These are phyloP conservation scores for Termitomyces sp. DNA, from an alignment of 768 basidiomycete species.

Conservation along the genomic window DNA sequence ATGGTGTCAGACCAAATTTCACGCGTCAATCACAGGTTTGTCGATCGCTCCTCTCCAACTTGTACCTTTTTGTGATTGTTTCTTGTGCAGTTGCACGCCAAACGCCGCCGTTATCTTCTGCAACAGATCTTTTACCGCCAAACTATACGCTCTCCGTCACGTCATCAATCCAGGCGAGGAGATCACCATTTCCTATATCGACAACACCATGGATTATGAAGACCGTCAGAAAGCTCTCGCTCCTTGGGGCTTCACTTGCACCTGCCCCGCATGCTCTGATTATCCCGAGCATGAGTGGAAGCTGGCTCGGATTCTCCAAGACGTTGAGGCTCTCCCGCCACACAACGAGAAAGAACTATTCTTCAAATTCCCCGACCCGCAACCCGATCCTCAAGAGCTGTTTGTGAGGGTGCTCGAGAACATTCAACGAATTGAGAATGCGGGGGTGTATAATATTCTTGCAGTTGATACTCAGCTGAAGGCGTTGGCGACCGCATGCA, in stretches of 20 bases:
- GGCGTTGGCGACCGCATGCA: neutral
- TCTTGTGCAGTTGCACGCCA: neutral
- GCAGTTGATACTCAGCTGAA: neutral
- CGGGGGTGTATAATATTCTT: neutral
- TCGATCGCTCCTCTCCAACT: neutral
- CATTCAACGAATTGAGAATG: neutral
- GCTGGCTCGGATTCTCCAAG: neutral
- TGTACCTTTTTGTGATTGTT: neutral
- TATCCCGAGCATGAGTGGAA: neutral
- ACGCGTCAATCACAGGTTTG: conserved; percentile 1
- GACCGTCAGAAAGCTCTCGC: neutral
- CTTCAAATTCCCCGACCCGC: neutral
- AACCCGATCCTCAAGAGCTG: neutral
- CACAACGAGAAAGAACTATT: neutral
- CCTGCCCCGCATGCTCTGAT: neutral
- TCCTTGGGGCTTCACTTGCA: neutral
- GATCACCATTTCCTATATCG: neutral
- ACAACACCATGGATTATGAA: neutral
- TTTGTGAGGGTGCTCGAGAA: neutral
- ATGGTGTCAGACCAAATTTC: neutral
- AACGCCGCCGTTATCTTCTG: neutral
- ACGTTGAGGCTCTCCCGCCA: neutral
- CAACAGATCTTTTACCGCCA: neutral
- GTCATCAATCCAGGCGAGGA: neutral
- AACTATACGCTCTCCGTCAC: neutral